Conservation (phyloP, 495 filamentous ascomycete species). For the Parathielavia hyrcaniae region DNA sequence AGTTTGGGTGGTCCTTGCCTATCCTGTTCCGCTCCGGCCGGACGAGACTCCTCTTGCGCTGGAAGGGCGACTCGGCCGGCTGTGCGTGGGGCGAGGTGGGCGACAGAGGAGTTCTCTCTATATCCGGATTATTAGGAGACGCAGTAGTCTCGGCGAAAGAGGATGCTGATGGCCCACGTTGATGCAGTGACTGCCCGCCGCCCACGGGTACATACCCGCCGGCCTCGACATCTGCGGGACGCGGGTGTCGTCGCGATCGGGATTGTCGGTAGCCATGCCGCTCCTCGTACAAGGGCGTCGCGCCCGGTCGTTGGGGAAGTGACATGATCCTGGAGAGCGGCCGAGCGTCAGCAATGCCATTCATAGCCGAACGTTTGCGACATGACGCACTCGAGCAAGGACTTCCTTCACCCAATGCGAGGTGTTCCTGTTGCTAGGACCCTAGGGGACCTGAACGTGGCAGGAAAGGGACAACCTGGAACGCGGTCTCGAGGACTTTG, state of each 20-base stretch:
- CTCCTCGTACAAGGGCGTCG: conserved; percentile 56
- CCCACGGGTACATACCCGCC: conserved; percentile 43
- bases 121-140: conserved; percentile 45
- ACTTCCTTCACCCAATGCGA: conserved; percentile 23
- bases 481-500: not conserved
- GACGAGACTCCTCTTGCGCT: conserved; percentile 76
- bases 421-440: conserved; percentile 3
- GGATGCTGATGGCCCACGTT: conserved; percentile 45
- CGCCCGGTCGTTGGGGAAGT: conserved; percentile 58
- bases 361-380: not conserved
- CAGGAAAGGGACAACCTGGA: not conserved
- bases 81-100: conserved; percentile 24
- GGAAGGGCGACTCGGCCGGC: conserved; percentile 37
- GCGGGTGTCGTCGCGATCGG: conserved; percentile 51
- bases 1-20: conserved; percentile 81
- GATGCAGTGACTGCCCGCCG: conserved; percentile 36
- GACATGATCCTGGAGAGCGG: conserved; percentile 49
- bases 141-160: conserved; percentile 47
- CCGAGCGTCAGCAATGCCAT: conserved; percentile 22
- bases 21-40: conserved; percentile 80
- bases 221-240: conserved; percentile 61
- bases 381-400: conserved; percentile 12
- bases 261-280: conserved; percentile 58
- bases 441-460: conserved; percentile 5
- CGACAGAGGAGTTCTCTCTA: conserved; percentile 43